These are phyloP conservation scores for Aspergillus haitiensis DNA, from an alignment of 495 filamentous ascomycete genomes.

Conservation along the genomic window DNA sequence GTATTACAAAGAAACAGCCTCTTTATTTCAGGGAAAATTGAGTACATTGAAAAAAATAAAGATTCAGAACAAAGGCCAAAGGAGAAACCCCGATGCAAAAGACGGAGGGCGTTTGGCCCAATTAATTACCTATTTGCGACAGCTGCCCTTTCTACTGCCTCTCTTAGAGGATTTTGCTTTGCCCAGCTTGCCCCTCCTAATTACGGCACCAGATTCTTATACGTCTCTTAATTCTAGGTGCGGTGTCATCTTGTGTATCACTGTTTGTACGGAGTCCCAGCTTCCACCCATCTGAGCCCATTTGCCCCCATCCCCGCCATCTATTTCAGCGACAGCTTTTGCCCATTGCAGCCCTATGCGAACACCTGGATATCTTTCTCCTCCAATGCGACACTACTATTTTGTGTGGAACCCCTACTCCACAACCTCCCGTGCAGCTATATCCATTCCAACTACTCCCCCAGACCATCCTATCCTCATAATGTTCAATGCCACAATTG, in stretches of 20 bases:
- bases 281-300: constrained; percentile 5
- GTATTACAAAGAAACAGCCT: not conserved
- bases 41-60: not conserved
- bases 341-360: constrained; percentile 10
- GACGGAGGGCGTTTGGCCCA: not conserved
- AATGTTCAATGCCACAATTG: constrained; percentile 12
- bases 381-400: constrained; percentile 4
- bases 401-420: not conserved
- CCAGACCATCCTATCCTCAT: not conserved
- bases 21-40: not conserved
- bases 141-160: not conserved
- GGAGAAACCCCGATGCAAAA: not conserved
- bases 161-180: not conserved
- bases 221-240: constrained; percentile 51
- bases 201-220: constrained; percentile 31
- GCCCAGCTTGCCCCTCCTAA: not conserved
- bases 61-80: not conserved
- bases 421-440: constrained; percentile 11
- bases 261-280: constrained; percentile 48
- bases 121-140: not conserved
- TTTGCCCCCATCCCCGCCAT: not conserved
- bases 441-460: not conserved
- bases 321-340: not conserved
- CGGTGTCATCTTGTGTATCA: constrained; percentile 67
- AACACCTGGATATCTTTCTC: not conserved